Evolutionary conservation across 2,329 filamentous ascomycete species (phyloP), one percentile per base, ranked within the genome.

Genomic region (Colletotrichum gloeosporioides): DNA sequence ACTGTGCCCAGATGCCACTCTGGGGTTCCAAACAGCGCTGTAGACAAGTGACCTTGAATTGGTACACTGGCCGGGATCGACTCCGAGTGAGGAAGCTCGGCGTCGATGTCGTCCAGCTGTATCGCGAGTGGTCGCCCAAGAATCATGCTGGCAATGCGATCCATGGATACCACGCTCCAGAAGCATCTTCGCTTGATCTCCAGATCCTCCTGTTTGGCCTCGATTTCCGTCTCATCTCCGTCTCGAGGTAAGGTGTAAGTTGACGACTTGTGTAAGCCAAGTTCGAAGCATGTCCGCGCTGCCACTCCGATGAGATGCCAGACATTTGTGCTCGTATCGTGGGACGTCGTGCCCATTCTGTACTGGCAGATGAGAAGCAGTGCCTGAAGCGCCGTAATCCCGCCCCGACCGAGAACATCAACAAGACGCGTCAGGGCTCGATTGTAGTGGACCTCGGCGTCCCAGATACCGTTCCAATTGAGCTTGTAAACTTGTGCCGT

Each of bases 271-370:
- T 88, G 86, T 0, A 88, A 76, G 0, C 86, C 86, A 63, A 87
- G 80, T 67, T 86, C 85, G 22, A 86, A 80, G 67, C 85, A 85
- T 34, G 85, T 86, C 8, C 85, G 81, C 1, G 85, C 85, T 2
- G 86, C 85, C 9, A 86, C 83, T 0, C 86, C 85, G 15, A 88
- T 85, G 4, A 87, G 81, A 76, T 88, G 86, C 86, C 87, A 88
- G 32, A 88, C 83, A 69, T 85, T 87, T 2, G 83, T 82, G 0
- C 83, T 84, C 1, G 82, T 83, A 32, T 86, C 82, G 25, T 84
- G 84, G 0, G 85, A 83, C 0, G 85, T 85, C 3, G 83, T 87
- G 0, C 84, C 83, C 78, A 87, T 84, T 6, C 86, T 80, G 75
- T 87, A 88, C 64, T 88, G 86, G 18, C 86, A 87, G 3, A 88